Base-by-base conservation (phyloP, 2,329 filamentous ascomycete genomes). In the Colletotrichum sp. region DNA sequence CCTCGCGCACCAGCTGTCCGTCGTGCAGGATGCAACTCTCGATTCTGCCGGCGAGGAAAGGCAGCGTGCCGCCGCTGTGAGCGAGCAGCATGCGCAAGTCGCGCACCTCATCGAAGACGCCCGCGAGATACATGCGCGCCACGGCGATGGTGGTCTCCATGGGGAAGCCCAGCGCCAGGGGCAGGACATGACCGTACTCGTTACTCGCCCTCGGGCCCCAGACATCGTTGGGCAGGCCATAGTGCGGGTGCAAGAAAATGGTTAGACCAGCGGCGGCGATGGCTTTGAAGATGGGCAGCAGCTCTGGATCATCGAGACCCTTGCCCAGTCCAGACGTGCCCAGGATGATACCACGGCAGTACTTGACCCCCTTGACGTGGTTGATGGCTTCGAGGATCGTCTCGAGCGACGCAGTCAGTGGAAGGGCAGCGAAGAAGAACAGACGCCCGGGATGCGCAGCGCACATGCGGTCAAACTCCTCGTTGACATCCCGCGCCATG, bases 101-200 rank as follows among this genome's bases (percentile, higher is more conserved):
- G 0, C 90, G 90, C 60, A 95, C 94, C 12, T 91, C 88, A 83
- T 98, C 95, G 83, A 97, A 98, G 0, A 97, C 94, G 0, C 95
- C 94, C 0, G 93, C 91, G n/a, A 98, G 87, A 70, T 95, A 93
- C 95, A 98, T 97, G 62, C 96, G 89, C 6, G 94, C 92, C 3
- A 98, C 93, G 0, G 96, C 95, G 79, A 98, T 96, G 2, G 96
- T 98, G 1, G 96, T 98, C 85, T 98, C 96, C 78, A 98, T 91
- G 0, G 96, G 96, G 82, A 98, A 98, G 0, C 96, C 96, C 5
- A 98, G 87, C 0, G 95, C 95, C 1, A 98, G 87, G 0, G 96
- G 94, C 4, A 98, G 88, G 1, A 98, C 95, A 82, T 98, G 96
- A 0, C 96, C 96, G 81, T 97, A 98, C 76, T 93, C 93, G 27